Evolutionary conservation across 208 protist species (phyloP).

Genomic region (Lotmaria passim): DNA sequence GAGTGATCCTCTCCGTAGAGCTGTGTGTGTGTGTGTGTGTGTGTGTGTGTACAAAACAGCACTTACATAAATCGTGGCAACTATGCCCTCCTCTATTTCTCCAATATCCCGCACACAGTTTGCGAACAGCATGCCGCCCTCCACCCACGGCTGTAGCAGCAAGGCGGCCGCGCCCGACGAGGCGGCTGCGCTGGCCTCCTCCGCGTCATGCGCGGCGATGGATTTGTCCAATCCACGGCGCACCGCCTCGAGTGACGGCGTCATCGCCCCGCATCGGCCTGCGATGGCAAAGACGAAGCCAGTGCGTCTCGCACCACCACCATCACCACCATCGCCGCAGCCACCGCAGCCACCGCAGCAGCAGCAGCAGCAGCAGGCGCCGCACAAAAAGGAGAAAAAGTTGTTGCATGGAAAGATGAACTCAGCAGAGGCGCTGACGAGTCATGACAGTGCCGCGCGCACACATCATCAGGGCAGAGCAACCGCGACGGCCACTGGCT

Average conservation of each 20-base stretch:
- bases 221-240: neutral
- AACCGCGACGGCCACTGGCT: neutral
- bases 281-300: neutral
- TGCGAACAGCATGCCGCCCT: conserved; percentile 21
- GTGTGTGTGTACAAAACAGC: neutral
- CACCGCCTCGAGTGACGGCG: neutral
- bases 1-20: no score
- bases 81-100: conserved; percentile 6
- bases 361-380: neutral
- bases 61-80: neutral
- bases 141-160: conserved; percentile 1
- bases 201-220: neutral
- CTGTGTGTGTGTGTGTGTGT: no score
- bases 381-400: neutral
- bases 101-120: conserved; percentile 11
- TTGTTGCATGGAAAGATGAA: neutral
- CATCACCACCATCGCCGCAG: neutral
- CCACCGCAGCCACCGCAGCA: neutral
- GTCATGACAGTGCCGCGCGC: no score
- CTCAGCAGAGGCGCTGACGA: neutral
- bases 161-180: neutral
- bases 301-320: neutral
- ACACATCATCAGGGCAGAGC: neutral
- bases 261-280: conserved; percentile 1
- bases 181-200: neutral